Evolutionary conservation across 352 stramenopile genomes (phyloP), one percentile per base, ranked within the genome.

Genomic region (Phytophthora kernoviae): DNA sequence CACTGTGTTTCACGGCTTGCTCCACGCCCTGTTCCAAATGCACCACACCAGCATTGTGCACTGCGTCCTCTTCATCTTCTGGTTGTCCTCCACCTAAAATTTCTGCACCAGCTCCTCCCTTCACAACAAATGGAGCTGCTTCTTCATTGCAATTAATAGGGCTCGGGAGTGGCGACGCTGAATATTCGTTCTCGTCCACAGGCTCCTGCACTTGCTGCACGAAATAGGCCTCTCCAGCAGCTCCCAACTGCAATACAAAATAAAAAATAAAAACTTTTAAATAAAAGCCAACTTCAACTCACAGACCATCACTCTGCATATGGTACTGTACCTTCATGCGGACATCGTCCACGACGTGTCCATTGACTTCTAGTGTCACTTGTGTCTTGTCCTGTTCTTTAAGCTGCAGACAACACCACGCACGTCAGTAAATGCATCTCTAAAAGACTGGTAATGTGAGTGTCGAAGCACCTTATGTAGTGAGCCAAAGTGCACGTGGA

Each of bases 401-500:
- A 39, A 84, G 59, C 59, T 30, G 24, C 24, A 30, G 6, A 30
- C 24, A 30, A 30, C 24, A 30, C 6, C 24, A 30, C 24, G 24
- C 3, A 30, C 3, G 3, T 30, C 6, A 30, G 24, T 30, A 30
- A 30, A 30, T 7, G n/a, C n/a, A n/a, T n/a, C n/a, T n/a, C n/a
- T n/a, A n/a, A n/a, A n/a, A n/a, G n/a, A n/a, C n/a, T n/a, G n/a
- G n/a, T n/a, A n/a, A n/a, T 6, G 6, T 7, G 24, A 30, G 24
- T 30, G 24, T 30, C 6, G 24, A 6, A n/a, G 3, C 24, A 30
- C 24, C 24, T 84, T 81, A 39, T 70, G 34, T 21, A 51, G 26
- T 52, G 70, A 73, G 46, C 81, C 85, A 46, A 96, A 96, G 45
- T 92, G 81, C 27, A 94, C 85, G 62, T 91, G 79, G 68, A 94